Percentiles rank a stretch among this genome's conserved stretches.
phyloP scores from a whole-genome alignment of 2,329 filamentous ascomycete genomes.

The Zasmidium angulare region DNA sequence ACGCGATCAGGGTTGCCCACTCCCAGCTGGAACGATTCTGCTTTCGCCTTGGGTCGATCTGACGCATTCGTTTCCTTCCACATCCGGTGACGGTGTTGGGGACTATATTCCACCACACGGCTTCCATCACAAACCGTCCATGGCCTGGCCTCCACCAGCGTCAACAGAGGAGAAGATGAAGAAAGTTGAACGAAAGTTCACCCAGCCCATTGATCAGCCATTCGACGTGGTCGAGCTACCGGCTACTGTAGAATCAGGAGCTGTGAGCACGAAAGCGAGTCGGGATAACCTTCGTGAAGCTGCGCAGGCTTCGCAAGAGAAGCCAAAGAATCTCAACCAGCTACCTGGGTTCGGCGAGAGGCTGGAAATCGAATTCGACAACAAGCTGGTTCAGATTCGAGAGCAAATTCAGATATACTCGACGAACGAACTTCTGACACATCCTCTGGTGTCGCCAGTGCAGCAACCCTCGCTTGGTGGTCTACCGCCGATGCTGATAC shows the following conservation, averaged over 20 bases:
- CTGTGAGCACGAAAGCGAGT: slow-evolving; percentile 14
- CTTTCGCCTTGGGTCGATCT: slow-evolving; percentile 96
- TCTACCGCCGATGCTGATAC: slow-evolving; percentile 80
- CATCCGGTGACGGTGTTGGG: slow-evolving; percentile 67
- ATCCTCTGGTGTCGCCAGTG: slow-evolving; percentile 86
- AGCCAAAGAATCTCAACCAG: slow-evolving; percentile 17
- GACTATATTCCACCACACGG: slow-evolving; percentile 89
- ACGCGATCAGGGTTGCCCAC: slow-evolving; percentile 76
- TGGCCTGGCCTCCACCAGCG: slow-evolving; percentile 89
- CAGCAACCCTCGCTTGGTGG: slow-evolving; percentile 88
- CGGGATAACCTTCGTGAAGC: slow-evolving; percentile 15
- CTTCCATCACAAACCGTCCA: slow-evolving; percentile 86
- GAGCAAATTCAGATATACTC: slow-evolving; percentile 91
- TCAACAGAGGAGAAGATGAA: slow-evolving; percentile 59
- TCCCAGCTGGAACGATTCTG: slow-evolving; percentile 85
- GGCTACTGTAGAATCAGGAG: slow-evolving; percentile 17
- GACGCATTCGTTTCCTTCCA: slow-evolving; percentile 91
- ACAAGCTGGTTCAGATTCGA: slow-evolving; percentile 69
- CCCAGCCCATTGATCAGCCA: slow-evolving; percentile 24
- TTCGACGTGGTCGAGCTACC: slow-evolving; percentile 32
- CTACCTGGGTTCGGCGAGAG: slow-evolving; percentile 32
- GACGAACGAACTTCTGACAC: slow-evolving; percentile 78
- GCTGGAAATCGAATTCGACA: slow-evolving; percentile 70
- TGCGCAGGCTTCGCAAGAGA: slow-evolving; percentile 14
- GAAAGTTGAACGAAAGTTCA: slow-evolving; percentile 19